These are phyloP conservation scores for Herpetospermum pedunculosum DNA, from an alignment of 306 rosid genomes.

Conservation along the genomic window DNA sequence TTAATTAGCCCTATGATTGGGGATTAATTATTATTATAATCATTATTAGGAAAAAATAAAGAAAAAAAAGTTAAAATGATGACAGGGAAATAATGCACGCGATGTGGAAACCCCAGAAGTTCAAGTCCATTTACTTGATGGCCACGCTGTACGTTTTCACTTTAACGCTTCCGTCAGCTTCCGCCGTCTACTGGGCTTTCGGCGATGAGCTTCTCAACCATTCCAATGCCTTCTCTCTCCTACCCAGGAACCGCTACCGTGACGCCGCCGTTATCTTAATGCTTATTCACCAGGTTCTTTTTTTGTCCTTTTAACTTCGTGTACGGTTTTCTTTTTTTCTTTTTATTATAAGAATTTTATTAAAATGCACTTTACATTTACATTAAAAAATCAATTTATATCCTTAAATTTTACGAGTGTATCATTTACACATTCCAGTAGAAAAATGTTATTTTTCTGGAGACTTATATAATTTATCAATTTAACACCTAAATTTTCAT, in stretches of 20 bases:
- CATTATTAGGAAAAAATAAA: not conserved
- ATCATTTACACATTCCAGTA: too few species aligned
- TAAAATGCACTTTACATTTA: too few species aligned
- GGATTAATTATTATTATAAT: not conserved
- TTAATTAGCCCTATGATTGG: not conserved
- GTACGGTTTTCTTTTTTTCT: too few species aligned
- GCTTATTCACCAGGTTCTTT: constrained; percentile 85
- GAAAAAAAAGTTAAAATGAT: not conserved
- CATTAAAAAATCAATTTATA: too few species aligned
- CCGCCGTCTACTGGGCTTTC: constrained; percentile 89
- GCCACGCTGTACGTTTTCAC: constrained; percentile 95
- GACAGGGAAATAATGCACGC: constrained; percentile 97
- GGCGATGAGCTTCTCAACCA: constrained; percentile 81
- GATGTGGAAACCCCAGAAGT: constrained; percentile 98
- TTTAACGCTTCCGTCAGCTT: constrained; percentile 71
- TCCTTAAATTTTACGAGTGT: too few species aligned
- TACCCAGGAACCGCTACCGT: constrained; percentile 64
- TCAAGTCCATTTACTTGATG: constrained; percentile 70
- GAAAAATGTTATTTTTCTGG: too few species aligned
- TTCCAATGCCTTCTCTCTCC: constrained; percentile 84
- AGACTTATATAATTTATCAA: too few species aligned
- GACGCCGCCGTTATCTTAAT: constrained; percentile 81
- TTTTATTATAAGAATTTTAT: too few species aligned
- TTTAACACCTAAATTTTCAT: too few species aligned
- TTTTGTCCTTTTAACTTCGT: not conserved